These are phyloP conservation scores for Chaetothyriales sp. DNA, from an alignment of 2,329 filamentous ascomycete species.

Conservation along the genomic window DNA sequence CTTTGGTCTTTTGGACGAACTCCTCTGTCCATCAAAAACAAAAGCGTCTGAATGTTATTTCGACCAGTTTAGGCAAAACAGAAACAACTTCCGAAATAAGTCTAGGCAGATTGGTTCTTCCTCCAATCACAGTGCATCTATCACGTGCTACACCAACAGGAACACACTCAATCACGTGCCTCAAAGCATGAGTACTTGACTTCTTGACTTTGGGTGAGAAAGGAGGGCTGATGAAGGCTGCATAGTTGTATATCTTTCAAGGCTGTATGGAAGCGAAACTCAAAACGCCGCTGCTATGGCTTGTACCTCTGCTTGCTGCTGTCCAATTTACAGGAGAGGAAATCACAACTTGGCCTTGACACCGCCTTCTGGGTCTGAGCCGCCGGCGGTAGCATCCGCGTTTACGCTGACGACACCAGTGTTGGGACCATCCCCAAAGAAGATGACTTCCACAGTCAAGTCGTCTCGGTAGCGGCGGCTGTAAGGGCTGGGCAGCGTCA, in stretches of 20 bases:
- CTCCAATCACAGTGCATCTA: too few relatives aligned
- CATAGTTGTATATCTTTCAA: neutral
- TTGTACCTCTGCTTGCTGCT: neutral
- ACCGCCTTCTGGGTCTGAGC: constrained; percentile 18
- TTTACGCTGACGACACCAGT: constrained; percentile 71
- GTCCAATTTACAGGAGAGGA: neutral
- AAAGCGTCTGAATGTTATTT: too few relatives aligned
- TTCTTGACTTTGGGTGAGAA: neutral
- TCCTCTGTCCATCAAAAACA: too few relatives aligned
- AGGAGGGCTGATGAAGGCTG: too few relatives aligned
- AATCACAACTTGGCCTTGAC: constrained; percentile 34
- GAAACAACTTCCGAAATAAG: too few relatives aligned
- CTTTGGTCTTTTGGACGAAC: too few relatives aligned
- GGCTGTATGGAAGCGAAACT: neutral
- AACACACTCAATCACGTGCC: too few relatives aligned
- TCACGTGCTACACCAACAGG: too few relatives aligned
- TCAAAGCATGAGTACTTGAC: too few relatives aligned
- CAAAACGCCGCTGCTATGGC: neutral
- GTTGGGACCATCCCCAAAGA: constrained; percentile 72
- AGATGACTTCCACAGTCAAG: constrained; percentile 93
- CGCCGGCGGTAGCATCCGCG: constrained; percentile 61
- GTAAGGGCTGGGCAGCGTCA: constrained; percentile 83
- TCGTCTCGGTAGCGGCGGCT: constrained; percentile 87
- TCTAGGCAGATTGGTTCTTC: too few relatives aligned
- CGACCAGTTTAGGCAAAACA: too few relatives aligned